phyloP scores from a whole-genome alignment of 2,329 filamentous ascomycete genomes.

The Apiospora saccharicola region DNA sequence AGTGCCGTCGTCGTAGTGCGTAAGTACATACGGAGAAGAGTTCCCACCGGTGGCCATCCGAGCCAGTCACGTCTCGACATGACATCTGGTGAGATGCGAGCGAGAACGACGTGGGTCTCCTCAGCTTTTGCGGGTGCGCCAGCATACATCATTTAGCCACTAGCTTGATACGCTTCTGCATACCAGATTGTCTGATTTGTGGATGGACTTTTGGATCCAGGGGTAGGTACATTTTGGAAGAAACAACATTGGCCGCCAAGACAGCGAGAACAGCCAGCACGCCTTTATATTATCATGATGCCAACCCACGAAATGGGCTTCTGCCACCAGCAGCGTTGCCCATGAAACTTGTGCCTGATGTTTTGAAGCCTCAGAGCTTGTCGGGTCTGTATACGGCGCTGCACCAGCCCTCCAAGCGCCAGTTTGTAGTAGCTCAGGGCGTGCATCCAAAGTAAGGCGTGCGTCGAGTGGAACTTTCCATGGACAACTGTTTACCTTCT shows the following conservation, averaged over 20 bases:
- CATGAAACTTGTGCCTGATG: slow-evolving; percentile 16
- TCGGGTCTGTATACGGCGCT: background rate
- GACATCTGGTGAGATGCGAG: slow-evolving; percentile 14
- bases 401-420: background rate
- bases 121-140: slow-evolving; percentile 1
- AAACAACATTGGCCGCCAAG: slow-evolving; percentile 16
- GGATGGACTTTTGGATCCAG: slow-evolving; percentile 7
- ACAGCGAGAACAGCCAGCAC: slow-evolving; percentile 1
- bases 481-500: background rate
- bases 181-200: slow-evolving; percentile 12
- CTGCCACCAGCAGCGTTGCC: background rate
- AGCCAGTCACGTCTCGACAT: slow-evolving; percentile 8
- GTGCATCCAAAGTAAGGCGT: slow-evolving; percentile 9
- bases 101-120: slow-evolving; percentile 3
- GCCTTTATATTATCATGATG: slow-evolving; percentile 5
- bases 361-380: slow-evolving; percentile 15
- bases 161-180: slow-evolving; percentile 17
- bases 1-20: background rate
- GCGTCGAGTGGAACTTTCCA: slow-evolving; percentile 5
- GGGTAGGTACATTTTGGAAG: slow-evolving; percentile 11
- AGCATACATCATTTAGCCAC: slow-evolving; percentile 18
- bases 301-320: background rate
- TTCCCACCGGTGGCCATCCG: slow-evolving; percentile 5
- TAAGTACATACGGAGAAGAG: slow-evolving; percentile 10
- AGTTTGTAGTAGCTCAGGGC: background rate